phyloP scores from a whole-genome alignment of 1,284 basidiomycete species.

The Trametes polyzona region DNA sequence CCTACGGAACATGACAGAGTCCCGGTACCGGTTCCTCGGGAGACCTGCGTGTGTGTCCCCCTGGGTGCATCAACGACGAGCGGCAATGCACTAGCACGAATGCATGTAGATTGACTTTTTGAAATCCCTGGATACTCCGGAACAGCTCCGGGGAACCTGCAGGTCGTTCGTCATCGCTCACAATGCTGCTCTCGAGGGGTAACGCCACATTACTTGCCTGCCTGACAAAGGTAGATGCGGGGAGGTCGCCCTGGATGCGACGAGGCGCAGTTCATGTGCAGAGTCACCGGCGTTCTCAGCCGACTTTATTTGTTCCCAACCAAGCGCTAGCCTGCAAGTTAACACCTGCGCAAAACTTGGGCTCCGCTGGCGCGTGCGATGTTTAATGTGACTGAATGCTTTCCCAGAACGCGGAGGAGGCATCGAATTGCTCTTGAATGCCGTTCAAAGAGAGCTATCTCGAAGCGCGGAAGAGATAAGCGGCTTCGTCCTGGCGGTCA shows the following conservation, averaged over 20 bases:
- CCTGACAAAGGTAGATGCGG: neutral
- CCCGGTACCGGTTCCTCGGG: neutral
- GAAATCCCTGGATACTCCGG: slow-evolving; percentile 25
- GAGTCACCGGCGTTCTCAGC: neutral
- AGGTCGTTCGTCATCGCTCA: neutral
- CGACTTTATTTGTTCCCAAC: neutral
- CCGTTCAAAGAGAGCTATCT: slow-evolving; percentile 6
- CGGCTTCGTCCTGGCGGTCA: slow-evolving; percentile 8
- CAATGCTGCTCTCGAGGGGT: neutral
- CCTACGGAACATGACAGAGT: slow-evolving; percentile 4
- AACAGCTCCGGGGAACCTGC: slow-evolving; percentile 13
- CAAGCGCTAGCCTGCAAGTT: neutral
- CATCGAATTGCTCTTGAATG: neutral
- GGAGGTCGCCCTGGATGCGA: slow-evolving; percentile 4
- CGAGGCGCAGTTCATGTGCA: neutral
- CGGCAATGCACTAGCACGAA: slow-evolving; percentile 1
- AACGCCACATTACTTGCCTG: neutral
- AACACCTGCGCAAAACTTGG: neutral
- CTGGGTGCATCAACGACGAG: neutral
- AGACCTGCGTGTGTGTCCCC: neutral
- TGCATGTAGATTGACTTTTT: slow-evolving; percentile 17
- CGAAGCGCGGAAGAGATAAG: slow-evolving; percentile 8
- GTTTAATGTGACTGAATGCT: neutral
- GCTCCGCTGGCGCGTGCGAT: neutral
- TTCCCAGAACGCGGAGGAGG: neutral